These are phyloP conservation scores for Cardiospermum halicacabum DNA, from an alignment of 345 rosid genomes.

Conservation along the genomic window DNA sequence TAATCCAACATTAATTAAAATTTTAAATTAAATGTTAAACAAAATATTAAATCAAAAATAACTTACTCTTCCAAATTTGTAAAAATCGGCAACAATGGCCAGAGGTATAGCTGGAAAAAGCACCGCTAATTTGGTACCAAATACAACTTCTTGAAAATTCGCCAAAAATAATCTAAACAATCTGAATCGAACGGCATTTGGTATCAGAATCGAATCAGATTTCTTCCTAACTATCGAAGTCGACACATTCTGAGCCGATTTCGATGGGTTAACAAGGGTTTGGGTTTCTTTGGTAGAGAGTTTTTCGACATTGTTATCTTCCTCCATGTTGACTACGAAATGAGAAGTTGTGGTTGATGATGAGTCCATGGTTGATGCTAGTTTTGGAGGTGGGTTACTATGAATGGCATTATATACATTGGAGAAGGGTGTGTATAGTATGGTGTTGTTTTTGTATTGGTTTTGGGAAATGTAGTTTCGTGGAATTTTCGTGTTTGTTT, in stretches of 20 bases:
- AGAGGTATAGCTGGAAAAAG: constrained; percentile 56
- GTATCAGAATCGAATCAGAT: constrained; percentile 32
- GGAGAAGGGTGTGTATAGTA: no score
- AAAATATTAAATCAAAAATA: not conserved
- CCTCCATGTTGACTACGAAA: constrained; percentile 22
- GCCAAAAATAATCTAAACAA: constrained; percentile 24
- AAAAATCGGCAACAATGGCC: constrained; percentile 37
- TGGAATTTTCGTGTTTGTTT: constrained; percentile 45
- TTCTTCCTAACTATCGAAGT: constrained; percentile 30
- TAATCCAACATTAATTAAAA: not conserved
- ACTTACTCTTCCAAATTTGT: constrained; percentile 39
- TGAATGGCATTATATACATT: no score
- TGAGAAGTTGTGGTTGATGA: constrained; percentile 10
- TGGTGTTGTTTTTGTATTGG: no score
- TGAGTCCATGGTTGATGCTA: no score
- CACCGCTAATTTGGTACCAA: constrained; percentile 46
- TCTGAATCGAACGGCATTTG: constrained; percentile 25
- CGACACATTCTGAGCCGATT: constrained; percentile 27
- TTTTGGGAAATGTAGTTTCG: constrained; percentile 33
- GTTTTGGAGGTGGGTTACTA: no score
- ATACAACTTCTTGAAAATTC: constrained; percentile 39
- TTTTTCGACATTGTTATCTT: no score
- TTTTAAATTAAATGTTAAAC: no score
- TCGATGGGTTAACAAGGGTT: constrained; percentile 14
- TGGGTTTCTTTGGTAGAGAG: no score